Evolutionary conservation across 1,139 yeast species (phyloP).

Genomic region (Sugiyamaella grinbergsii): DNA sequence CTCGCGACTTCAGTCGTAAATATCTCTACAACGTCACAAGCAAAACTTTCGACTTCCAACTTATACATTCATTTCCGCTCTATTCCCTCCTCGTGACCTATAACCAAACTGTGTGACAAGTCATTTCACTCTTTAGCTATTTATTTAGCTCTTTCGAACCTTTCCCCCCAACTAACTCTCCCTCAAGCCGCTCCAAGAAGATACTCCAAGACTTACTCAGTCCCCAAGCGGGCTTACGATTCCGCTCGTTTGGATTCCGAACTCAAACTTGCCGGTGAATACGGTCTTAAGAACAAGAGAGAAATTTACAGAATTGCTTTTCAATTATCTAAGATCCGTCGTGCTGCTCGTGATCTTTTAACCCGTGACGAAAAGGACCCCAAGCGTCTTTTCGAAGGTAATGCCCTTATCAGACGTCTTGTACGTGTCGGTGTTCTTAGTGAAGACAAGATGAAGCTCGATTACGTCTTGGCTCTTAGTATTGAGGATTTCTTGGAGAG

Average conservation of each 20-base stretch:
- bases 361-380: conserved; percentile 99
- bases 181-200: conserved; percentile 69
- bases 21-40: too few relatives aligned
- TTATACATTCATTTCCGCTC: too few relatives aligned
- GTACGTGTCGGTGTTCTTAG: conserved; percentile 98
- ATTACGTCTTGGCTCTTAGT: conserved; percentile 98
- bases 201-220: conserved; percentile 98
- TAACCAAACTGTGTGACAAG: too few relatives aligned
- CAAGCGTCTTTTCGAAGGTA: conserved; percentile 99
- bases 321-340: conserved; percentile 99
- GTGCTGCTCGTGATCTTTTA: conserved; percentile 99
- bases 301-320: conserved; percentile 98
- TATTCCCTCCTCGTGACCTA: too few relatives aligned
- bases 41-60: too few relatives aligned
- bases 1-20: too few relatives aligned
- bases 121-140: too few relatives aligned
- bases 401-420: conserved; percentile 95
- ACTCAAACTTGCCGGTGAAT: conserved; percentile 99
- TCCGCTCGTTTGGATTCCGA: conserved; percentile 99
- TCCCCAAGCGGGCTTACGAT: conserved; percentile 99
- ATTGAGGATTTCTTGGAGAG: conserved; percentile 99
- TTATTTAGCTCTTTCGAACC: neutral
- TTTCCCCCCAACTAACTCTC: neutral
- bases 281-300: conserved; percentile 99
- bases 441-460: conserved; percentile 99